These are phyloP conservation scores for Nothophoma quercina DNA, from an alignment of 2,329 filamentous ascomycete genomes.

Conservation along the genomic window DNA sequence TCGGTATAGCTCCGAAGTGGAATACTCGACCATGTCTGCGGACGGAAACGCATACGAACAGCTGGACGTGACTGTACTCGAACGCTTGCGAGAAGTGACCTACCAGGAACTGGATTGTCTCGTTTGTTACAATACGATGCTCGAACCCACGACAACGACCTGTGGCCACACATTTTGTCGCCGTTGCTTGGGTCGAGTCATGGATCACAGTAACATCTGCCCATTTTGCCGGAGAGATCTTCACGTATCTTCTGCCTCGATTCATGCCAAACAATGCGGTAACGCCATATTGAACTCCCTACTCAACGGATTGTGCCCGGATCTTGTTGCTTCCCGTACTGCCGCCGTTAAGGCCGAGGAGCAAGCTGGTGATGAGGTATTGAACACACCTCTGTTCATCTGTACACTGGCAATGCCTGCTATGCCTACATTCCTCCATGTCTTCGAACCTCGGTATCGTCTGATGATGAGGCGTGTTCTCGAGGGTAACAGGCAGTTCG, in stretches of 20 bases:
- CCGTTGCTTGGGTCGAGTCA: conserved; percentile 75
- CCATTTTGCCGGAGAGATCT: conserved; percentile 79
- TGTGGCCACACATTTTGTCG: conserved; percentile 93
- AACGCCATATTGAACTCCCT: conserved; percentile 72
- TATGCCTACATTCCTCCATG: conserved; percentile 83
- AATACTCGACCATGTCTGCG: conserved; percentile 54
- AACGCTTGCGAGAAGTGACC: conserved; percentile 66
- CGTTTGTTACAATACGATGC: conserved; percentile 81
- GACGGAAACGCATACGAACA: conserved; percentile 48
- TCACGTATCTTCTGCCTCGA: conserved; percentile 59
- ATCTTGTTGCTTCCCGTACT: conserved; percentile 65
- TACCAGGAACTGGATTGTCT: conserved; percentile 84
- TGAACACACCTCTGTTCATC: conserved; percentile 74
- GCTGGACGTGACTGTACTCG: conserved; percentile 61
- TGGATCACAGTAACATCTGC: conserved; percentile 80
- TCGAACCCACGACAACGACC: conserved; percentile 82
- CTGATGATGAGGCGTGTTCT: conserved; percentile 85
- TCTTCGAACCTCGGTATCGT: conserved; percentile 92
- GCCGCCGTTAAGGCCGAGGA: conserved; percentile 66
- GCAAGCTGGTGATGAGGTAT: conserved; percentile 61
- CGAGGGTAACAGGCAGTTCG: conserved; percentile 78
- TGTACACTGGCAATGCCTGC: conserved; percentile 82
- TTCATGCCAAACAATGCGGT: conserved; percentile 56
- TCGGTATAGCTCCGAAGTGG: conserved; percentile 63
- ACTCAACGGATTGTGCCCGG: conserved; percentile 72